Evolutionary conservation across 2,329 filamentous ascomycete genomes (phyloP), one percentile per base, ranked within the genome.

Genomic region (Dactylonectria estremocensis): DNA sequence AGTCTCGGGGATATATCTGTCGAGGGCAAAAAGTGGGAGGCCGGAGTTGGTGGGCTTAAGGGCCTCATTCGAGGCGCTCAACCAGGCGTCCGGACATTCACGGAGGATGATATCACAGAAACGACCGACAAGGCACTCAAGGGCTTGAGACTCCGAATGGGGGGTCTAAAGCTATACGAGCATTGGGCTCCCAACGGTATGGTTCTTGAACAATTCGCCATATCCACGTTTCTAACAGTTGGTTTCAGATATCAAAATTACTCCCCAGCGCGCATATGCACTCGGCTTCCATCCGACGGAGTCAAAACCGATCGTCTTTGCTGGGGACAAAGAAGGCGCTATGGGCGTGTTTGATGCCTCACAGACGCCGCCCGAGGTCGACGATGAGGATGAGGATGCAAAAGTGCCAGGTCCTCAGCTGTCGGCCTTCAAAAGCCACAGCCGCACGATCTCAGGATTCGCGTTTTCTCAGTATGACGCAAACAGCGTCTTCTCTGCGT

Each of bases 341-440:
- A 86, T 98, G 66, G 96, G 96, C 0, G 89, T 99, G 1, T 95
- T 98, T 61, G 95, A 99, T 77, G 95, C 92, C 1, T 95, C 93
- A 0, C 94, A 97, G 72, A 87, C 88, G 3, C 83, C 84, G 2
- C 82, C 86, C n/a, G 83, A 87, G 5, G 84, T 87, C 16, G 89
- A 91, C 64, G 88, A 89, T 9, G 91, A 93, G 4, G 91, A 93
- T 31, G 92, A 93, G 9, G 92, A 93, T 2, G 86, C 86, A 1
- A 88, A 92, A 0, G 82, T 87, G 11, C 84, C 91, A 0, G 90
- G 94, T 40, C 95, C 95, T 0, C 87, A 90, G n/a, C 93, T 98
- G 16, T 93, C 94, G 0, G 95, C 93, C 0, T 92, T 98, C 78
- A 97, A 98, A 77, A 91, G 94, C 1, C 96, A 99, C 73, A 91